Percentiles rank a stretch among this genome's conserved stretches.
phyloP scores from a whole-genome alignment of 805 yeast genomes.

The Barnettozyma pratensis region DNA sequence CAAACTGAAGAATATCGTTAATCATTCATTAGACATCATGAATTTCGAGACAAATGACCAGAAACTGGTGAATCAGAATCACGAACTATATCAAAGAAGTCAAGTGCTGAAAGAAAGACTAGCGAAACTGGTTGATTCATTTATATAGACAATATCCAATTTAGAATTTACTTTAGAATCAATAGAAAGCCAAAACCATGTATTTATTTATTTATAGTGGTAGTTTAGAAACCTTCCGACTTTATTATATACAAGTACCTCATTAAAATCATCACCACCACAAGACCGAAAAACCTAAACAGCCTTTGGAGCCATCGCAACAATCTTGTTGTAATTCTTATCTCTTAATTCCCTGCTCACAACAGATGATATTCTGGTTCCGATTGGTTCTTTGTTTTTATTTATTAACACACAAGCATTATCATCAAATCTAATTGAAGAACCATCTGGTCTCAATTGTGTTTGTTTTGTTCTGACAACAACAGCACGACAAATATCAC shows the following conservation, averaged over 20 bases:
- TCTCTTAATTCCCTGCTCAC: constrained; percentile 89
- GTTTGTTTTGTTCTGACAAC: constrained; percentile 88
- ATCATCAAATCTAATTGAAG: constrained; percentile 84
- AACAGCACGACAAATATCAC: constrained; percentile 94
- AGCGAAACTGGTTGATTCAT: constrained; percentile 14
- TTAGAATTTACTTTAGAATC: no score
- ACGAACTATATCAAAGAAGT: constrained; percentile 9
- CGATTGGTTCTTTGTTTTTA: constrained; percentile 90
- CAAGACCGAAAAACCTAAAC: constrained; percentile 27
- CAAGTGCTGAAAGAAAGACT: constrained; percentile 9
- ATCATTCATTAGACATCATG: constrained; percentile 14
- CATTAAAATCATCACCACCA: constrained; percentile 6
- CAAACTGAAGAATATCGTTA: constrained; percentile 18
- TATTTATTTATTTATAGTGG: not conserved
- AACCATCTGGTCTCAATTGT: constrained; percentile 76
- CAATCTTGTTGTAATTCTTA: constrained; percentile 78
- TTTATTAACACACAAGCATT: constrained; percentile 95
- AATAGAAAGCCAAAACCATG: not conserved
- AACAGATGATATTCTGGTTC: constrained; percentile 85
- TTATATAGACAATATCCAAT: not conserved
- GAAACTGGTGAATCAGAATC: constrained; percentile 12
- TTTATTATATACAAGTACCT: constrained; percentile 6
- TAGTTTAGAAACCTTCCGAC: no score
- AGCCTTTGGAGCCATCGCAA: constrained; percentile 86
- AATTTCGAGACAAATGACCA: constrained; percentile 11